These are phyloP conservation scores for Kwoniella europaea DNA, from an alignment of 768 basidiomycete genomes.

Conservation along the genomic window DNA sequence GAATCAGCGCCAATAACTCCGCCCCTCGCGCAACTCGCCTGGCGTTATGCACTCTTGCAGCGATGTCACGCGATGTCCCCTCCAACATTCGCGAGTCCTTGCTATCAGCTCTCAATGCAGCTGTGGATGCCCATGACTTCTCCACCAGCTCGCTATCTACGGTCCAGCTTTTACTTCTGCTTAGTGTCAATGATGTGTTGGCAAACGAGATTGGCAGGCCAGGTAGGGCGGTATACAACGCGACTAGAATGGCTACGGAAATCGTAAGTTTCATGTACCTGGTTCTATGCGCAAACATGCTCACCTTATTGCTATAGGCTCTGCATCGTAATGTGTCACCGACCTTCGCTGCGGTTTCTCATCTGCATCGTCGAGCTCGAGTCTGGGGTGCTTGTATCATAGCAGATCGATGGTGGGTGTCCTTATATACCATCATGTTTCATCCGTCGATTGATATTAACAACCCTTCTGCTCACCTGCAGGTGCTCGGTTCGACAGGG, in stretches of 20 bases:
- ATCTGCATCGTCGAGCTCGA: constrained; percentile 9
- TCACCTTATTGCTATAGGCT: not conserved
- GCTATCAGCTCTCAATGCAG: constrained; percentile 4
- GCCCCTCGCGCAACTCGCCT: constrained; percentile 1
- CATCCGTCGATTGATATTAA: not conserved
- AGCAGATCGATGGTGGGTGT: constrained; percentile 18
- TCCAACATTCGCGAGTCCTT: constrained; percentile 9
- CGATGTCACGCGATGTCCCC: constrained; percentile 3
- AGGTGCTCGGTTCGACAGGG: constrained; percentile 19
- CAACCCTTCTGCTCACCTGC: not conserved
- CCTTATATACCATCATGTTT: not conserved
- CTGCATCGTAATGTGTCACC: constrained; percentile 17
- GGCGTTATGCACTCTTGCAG: constrained; percentile 8
- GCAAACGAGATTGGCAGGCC: constrained; percentile 1
- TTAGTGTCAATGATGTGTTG: constrained; percentile 16
- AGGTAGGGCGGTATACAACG: constrained; percentile 16
- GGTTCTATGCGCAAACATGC: not conserved
- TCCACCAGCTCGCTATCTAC: constrained; percentile 7
- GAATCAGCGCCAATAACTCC: constrained; percentile 4
- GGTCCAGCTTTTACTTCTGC: constrained; percentile 13
- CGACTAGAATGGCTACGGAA: constrained; percentile 16
- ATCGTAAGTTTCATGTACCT: constrained; percentile 2
- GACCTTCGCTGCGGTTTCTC: constrained; percentile 2
- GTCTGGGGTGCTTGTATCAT: constrained; percentile 18
- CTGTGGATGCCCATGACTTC: constrained; percentile 14